Conservation (phyloP, 352 stramenopile species). For the Saprolegnia parasitica region DNA sequence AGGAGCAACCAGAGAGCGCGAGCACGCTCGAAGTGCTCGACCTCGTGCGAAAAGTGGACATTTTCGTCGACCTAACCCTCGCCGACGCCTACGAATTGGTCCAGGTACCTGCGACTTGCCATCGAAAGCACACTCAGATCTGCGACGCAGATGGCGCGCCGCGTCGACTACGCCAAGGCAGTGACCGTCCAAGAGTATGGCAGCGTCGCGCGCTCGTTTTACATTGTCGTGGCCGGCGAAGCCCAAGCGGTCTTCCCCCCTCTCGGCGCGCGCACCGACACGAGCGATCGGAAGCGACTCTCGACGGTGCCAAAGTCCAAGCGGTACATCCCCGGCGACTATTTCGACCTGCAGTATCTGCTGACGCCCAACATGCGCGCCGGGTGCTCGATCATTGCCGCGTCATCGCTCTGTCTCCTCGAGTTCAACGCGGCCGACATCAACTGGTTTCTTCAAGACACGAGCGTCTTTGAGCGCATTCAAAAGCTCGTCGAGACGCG, state of each 20-base stretch:
- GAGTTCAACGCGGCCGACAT: conserved; percentile 81
- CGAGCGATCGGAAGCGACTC: conserved; percentile 36
- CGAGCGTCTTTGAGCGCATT: conserved; percentile 61
- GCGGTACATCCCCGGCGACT: conserved; percentile 82
- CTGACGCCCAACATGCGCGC: conserved; percentile 61
- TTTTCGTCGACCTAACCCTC: conserved; percentile 75
- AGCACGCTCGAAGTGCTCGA: conserved; percentile 78
- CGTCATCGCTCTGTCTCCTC: conserved; percentile 63
- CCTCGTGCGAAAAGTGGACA: conserved; percentile 77
- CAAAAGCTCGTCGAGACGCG: conserved; percentile 65
- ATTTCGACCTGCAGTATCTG: conserved; percentile 83
- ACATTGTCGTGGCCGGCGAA: conserved; percentile 80
- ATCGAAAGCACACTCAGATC: conserved; percentile 22
- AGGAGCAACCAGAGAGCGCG: conserved; percentile 66
- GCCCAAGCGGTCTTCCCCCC: conserved; percentile 50
- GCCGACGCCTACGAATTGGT: conserved; percentile 85
- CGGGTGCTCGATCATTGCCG: conserved; percentile 59
- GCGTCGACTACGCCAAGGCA: conserved; percentile 61
- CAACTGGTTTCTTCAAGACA: conserved; percentile 79
- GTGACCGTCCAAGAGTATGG: conserved; percentile 48
- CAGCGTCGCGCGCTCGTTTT: conserved; percentile 57
- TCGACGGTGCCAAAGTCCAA: conserved; percentile 62
- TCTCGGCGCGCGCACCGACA: conserved; percentile 28
- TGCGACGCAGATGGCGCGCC: conserved; percentile 48
- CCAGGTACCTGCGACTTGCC: conserved; percentile 39